Evolutionary conservation across 306 rosid genomes (phyloP).

Genomic region (Arachis hypogaea): DNA sequence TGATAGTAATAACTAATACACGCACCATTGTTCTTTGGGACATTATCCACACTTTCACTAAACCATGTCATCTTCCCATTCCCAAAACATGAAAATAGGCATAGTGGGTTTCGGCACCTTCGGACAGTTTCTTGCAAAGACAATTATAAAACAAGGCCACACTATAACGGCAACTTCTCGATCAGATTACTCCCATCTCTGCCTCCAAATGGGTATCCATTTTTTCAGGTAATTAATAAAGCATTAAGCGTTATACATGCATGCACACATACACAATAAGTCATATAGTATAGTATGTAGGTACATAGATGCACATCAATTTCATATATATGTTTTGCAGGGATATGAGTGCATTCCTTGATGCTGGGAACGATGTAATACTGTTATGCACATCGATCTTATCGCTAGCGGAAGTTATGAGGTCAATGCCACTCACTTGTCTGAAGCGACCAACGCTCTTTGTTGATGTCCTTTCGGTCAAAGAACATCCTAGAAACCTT

Average conservation of each 20-base stretch:
- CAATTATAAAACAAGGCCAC: constrained; percentile 64
- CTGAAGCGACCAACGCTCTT: constrained; percentile 53
- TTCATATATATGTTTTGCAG: constrained; percentile 30
- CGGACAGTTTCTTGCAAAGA: constrained; percentile 62
- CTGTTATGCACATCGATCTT: constrained; percentile 64
- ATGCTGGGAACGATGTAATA: constrained; percentile 55
- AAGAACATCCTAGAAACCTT: constrained; percentile 63
- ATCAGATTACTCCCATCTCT: constrained; percentile 56
- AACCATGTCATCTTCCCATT: constrained; percentile 35
- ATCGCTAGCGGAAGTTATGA: constrained; percentile 53
- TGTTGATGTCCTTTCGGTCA: constrained; percentile 73
- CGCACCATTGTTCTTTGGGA: neutral
- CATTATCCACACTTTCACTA: neutral
- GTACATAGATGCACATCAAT: neutral
- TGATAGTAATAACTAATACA: too few species aligned
- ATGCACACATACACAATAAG: neutral
- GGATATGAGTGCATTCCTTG: constrained; percentile 41
- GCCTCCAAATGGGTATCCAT: constrained; percentile 51
- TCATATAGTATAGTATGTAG: neutral
- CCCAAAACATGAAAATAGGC: constrained; percentile 53
- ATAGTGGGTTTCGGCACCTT: constrained; percentile 68
- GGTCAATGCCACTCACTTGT: constrained; percentile 54
- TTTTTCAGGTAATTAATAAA: constrained; percentile 50
- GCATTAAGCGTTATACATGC: neutral
- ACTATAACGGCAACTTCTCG: constrained; percentile 56